A percentile compares a stretch with the other conserved stretches of the same genome.
phyloP scores from a whole-genome alignment of 31 red algal genomes.

The Odonthalia washingtoniensis region DNA sequence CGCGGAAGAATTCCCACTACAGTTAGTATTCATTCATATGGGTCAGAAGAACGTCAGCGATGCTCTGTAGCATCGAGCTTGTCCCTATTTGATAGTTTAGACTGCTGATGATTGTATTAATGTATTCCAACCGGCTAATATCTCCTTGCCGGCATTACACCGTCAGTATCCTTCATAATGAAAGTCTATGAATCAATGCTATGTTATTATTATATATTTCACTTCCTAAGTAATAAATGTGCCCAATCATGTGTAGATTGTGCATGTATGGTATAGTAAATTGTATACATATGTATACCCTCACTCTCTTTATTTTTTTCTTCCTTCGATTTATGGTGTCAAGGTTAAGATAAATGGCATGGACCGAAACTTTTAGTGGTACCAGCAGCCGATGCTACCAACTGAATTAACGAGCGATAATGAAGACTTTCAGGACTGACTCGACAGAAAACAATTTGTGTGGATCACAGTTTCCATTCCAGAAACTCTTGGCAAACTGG shows the following conservation, averaged over 20 bases:
- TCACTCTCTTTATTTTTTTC: conserved; percentile 18
- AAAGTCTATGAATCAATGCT: neutral
- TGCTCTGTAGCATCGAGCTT: conserved; percentile 82
- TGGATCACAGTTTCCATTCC: conserved; percentile 58
- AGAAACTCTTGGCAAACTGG: conserved; percentile 48
- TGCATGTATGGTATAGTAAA: neutral
- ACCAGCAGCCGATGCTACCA: conserved; percentile 36
- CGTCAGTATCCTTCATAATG: neutral
- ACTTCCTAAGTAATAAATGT: neutral
- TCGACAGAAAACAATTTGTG: conserved; percentile 44
- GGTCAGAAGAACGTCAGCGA: conserved; percentile 86
- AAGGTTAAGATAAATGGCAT: conserved; percentile 29
- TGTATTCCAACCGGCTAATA: conserved; percentile 74
- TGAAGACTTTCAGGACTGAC: neutral
- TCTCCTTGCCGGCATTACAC: conserved; percentile 36
- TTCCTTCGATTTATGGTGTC: neutral
- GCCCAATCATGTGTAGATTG: neutral
- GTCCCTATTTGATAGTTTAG: conserved; percentile 51
- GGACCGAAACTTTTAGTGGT: conserved; percentile 64
- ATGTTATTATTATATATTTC: neutral
- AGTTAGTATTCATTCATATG: conserved; percentile 92
- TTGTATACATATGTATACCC: neutral
- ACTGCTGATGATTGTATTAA: conserved; percentile 78
- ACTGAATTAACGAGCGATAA: conserved; percentile 8
- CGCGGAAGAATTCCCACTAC: conserved; percentile 83